phyloP scores from a whole-genome alignment of 2,329 filamentous ascomycete species.

The Aspergillus awamori region DNA sequence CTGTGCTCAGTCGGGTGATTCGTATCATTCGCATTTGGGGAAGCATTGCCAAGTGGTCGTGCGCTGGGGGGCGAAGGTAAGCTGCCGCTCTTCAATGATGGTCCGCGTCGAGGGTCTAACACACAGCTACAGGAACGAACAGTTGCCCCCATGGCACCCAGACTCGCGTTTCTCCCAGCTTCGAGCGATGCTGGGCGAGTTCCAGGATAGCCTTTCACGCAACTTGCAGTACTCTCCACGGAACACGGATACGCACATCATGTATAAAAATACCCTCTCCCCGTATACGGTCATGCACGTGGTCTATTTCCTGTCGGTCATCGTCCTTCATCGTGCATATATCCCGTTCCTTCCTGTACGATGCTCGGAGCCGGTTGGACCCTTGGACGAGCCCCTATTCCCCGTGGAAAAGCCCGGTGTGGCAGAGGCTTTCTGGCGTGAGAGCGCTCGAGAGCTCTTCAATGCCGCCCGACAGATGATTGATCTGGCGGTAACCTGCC shows the following conservation, averaged over 20 bases:
- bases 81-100: not conserved
- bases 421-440: constrained; percentile 57
- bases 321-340: constrained; percentile 59
- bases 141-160: constrained; percentile 57
- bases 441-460: constrained; percentile 55
- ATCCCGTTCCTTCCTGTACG: constrained; percentile 58
- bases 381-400: constrained; percentile 55
- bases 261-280: constrained; percentile 53
- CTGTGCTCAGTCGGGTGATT: constrained; percentile 58
- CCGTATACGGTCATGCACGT: constrained; percentile 60
- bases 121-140: constrained; percentile 43
- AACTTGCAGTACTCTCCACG: constrained; percentile 54
- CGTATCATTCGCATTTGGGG: constrained; percentile 59
- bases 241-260: constrained; percentile 59
- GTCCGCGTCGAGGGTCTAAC: not conserved
- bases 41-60: constrained; percentile 59
- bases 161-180: constrained; percentile 54
- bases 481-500: constrained; percentile 55
- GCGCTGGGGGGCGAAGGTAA: constrained; percentile 56
- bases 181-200: constrained; percentile 49
- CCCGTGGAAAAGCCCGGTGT: constrained; percentile 46
- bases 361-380: constrained; percentile 54
- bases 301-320: constrained; percentile 56
- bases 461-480: constrained; percentile 56
- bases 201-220: constrained; percentile 55